Evolutionary conservation across 176 grass and related monocot genomes (phyloP), one percentile per base, ranked within the genome.

Genomic region (Stipa capillata): DNA sequence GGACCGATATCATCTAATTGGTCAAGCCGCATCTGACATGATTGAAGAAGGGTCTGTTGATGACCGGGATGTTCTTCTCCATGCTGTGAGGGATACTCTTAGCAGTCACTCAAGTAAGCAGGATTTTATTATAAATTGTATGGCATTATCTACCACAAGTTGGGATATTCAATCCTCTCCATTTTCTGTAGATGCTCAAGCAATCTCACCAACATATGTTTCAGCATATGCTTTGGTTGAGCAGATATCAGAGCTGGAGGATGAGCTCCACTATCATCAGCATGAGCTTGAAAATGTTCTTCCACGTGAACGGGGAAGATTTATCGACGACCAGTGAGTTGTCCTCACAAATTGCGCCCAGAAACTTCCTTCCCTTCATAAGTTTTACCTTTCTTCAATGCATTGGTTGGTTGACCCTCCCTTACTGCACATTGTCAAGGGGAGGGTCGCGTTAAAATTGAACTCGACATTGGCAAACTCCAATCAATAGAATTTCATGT

Each of bases 11-110:
- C 82, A 92, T 48, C 85, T 79, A 76, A 85, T 97, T 79, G 65
- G 86, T 87, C 89, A 90, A 92, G 80, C 80, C 40, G 77, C 81
- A 40, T 90, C 82, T 34, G 85, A 87, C 76, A 77, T 87, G 44
- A 84, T 89, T 88, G 92, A 94, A 79, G 89, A 94, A 87, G 95
- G 95, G 36, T 84, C 89, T 77, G 78, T 98, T 82, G 89, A 98
- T 80, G 95, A 98, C 31, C 78, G 83, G 25, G 95, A 94, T 88
- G 89, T 80, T 42, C 90, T 90, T 75, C 87, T 97, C 8, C 95
- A 94, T 88, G 73, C 82, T 65, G 85, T 92, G 34, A 86, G 87
- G 55, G 92, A 94, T 91, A 90, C 94, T 36, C 79, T 97, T 77
- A 87, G 89, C 69, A 87, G 87, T 77, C 77, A 90, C 44, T 97